Conservation (phyloP, 768 basidiomycete species). For the Paxillus rubicundulus region DNA sequence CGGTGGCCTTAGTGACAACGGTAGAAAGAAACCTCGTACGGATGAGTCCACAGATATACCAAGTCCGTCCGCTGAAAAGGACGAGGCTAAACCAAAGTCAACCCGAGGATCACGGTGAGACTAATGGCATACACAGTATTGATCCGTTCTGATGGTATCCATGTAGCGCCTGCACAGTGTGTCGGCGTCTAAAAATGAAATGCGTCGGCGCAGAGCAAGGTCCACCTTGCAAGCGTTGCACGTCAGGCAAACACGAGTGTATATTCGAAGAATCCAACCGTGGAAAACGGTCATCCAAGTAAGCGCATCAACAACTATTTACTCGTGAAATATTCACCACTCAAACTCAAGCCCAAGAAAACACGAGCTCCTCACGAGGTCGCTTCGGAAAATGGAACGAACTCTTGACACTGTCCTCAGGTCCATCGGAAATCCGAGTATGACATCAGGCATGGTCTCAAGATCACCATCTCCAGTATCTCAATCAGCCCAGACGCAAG, state of each 20-base stretch:
- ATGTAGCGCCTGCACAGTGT: constrained; percentile 84
- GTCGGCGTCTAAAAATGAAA: constrained; percentile 91
- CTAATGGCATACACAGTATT: neutral
- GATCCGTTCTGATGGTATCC: constrained; percentile 11
- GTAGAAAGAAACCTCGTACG: constrained; percentile 58
- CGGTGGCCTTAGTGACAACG: constrained; percentile 35
- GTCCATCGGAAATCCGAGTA: constrained; percentile 82
- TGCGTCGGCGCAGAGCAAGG: constrained; percentile 89
- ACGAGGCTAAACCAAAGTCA: constrained; percentile 74
- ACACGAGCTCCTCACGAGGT: constrained; percentile 77
- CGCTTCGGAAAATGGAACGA: constrained; percentile 86
- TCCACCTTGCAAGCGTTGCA: constrained; percentile 87
- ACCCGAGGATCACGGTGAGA: constrained; percentile 81
- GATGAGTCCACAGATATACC: constrained; percentile 49
- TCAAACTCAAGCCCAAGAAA: constrained; percentile 54
- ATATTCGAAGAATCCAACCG: constrained; percentile 96
- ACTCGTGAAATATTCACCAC: constrained; percentile 25
- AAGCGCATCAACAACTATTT: constrained; percentile 21
- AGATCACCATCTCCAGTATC: constrained; percentile 70
- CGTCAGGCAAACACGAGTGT: constrained; percentile 79
- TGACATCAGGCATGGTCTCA: constrained; percentile 77
- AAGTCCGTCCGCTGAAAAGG: constrained; percentile 57
- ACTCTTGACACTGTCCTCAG: constrained; percentile 90
- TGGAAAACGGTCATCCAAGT: constrained; percentile 88
- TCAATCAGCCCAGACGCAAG: constrained; percentile 50